Base-by-base conservation (phyloP, 805 yeast genomes). In the Candida maltosa region DNA sequence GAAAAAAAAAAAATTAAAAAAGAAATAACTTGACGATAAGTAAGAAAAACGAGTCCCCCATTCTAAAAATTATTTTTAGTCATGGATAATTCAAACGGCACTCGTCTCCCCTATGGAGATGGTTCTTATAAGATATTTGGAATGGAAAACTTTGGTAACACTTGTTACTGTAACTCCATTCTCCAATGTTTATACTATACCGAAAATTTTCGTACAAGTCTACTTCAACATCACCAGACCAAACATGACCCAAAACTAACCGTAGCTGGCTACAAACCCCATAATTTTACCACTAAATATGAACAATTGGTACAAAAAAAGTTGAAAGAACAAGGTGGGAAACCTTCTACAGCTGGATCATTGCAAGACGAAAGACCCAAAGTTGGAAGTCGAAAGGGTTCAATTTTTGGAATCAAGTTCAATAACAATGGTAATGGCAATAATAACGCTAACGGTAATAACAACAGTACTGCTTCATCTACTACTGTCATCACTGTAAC, bases 91-190 rank as follows among this genome's bases (percentile, higher is more conserved):
- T n/a, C n/a, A n/a, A n/a, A n/a, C n/a, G n/a, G n/a, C n/a, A n/a
- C n/a, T n/a, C n/a, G n/a, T n/a, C 36, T 37, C 23, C 43, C 39
- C 16, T 36, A 40, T 51, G 89, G 87, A 4, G 80, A 79, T 52
- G 89, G 88, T 2, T 64, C 80, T 5, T 66, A 74, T 41, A 84
- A 83, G 54, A 72, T 84, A 16, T 84, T 76, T 55, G 94, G 94
- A 1, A 76, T 83, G 74, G 93, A 85, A 53, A 85, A 85, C 52
- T 84, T 83, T 49, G 95, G 95, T 2, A 83, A 88, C 55, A 88
- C 97, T 0, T 93, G 97, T 62, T 91, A 91, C 63, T 86, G 95
- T 60, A 93, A 93, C 49, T 87, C 96, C 7, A 85, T 93, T 20
- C 62, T 93, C 16, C 98, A 93, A 56, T 87, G 95, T 46, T 70